Base-by-base conservation (phyloP, 257 asterid genomes). In the Cordia subcordata region DNA sequence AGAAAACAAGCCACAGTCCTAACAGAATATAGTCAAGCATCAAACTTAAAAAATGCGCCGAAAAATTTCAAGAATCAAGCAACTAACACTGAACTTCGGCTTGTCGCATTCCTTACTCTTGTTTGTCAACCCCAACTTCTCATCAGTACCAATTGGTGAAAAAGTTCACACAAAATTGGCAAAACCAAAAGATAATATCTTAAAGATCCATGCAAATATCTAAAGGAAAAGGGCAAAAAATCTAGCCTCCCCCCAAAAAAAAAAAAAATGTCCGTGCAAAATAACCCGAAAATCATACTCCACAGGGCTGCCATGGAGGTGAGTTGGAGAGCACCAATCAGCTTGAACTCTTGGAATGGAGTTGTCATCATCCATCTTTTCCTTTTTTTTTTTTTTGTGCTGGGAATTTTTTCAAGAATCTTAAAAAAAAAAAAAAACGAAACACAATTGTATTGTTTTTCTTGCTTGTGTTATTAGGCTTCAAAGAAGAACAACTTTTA, bases 281-380 rank as follows among this genome's bases (percentile, higher is more conserved):
- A 42, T 10, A 78, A 89, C 95, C 77, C 82, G 92, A 72, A 89
- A 84, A 72, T 86, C 89, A 38, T 79, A 82, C 16, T 70, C 62
- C 33, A 82, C 68, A 0, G 89, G 94, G 57, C 79, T 80, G 69
- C 77, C 65, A 72, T 57, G 94, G 69, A 89, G 94, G 57, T 94
- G 96, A 55, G 81, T 82, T 5, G 95, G 95, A 64, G 93, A 85
- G 74, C 82, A 82, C 94, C 95, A 86, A 61, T 84, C 88, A 38
- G 84, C 72, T 40, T 61, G 72, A 37, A 81, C 74, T 60, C 70
- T 71, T 77, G 75, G 59, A 49, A 58, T 60, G 46, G 47, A 20
- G 21, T 60, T 80, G 8, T 68, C 73, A 15, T 63, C 85, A n/a
- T n/a, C n/a, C 96, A 85, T 85, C 60, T 1, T 53, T 46, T 11